Evolutionary conservation across 805 yeast species (phyloP), one percentile per base, ranked within the genome.

Genomic region (Wickerhamomyces tratensis): DNA sequence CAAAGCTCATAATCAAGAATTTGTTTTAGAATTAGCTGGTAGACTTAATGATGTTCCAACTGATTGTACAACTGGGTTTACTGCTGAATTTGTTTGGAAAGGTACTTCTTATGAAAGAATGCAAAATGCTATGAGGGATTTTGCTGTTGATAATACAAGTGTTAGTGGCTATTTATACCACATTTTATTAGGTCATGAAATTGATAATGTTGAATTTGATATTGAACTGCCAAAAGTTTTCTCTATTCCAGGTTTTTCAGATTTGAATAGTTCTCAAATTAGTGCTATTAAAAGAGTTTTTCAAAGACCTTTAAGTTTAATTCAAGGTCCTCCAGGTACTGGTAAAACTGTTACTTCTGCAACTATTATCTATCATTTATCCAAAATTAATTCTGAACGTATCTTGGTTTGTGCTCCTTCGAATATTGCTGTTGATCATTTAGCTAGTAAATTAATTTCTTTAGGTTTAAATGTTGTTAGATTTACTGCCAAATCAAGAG

Each of bases 251-350:
- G 75, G 77, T n/a, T 68, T 83, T 46, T 75, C 86, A 0, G 76
- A 75, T 41, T 68, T 89, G 49, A 89, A 89, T 58, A 69, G 67
- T 7, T 86, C 96, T 2, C 97, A 89, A 60, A 72, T 74, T 3
- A 76, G 74, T 52, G 96, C 97, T 0, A 87, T 89, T 26, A 68
- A 72, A 41, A 62, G 71, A 10, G 95, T 82, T 0, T 60, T 87
- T 44, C 74, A 73, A 52, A 69, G 77, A 49, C 95, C 95, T 2
- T 66, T 88, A 37, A 76, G 93, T 6, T 69, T 87, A 49, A 86
- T 87, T 47, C 96, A 89, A 60, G 97, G 97, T 14, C 97, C 97
- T 9, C 97, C 97, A 5, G 95, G 95, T 49, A 89, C 97, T 0
- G 97, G 97, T 58, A 89, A 89, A 57, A 89, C 97, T 1, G 94